Evolutionary conservation across 148 eudicot genomes (phyloP).

Genomic region (Pharnaceum exiguum): DNA sequence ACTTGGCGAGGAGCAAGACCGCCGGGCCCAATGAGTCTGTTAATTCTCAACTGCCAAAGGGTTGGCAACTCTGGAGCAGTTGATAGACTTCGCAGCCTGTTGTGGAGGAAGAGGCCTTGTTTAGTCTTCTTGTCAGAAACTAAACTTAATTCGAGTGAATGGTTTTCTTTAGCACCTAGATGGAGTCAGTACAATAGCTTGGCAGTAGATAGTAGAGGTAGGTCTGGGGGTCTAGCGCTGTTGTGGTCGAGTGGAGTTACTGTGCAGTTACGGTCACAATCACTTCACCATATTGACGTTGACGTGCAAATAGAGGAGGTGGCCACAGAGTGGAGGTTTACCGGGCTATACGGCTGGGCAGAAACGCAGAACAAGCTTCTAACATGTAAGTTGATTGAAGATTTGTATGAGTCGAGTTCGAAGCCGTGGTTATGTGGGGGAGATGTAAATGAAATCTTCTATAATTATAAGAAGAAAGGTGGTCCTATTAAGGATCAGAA

Average conservation of each 20-base stretch:
- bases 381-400: background rate
- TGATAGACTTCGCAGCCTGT: background rate
- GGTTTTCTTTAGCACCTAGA: background rate
- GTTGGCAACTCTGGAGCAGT: background rate
- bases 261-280: background rate
- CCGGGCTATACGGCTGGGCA: background rate
- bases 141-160: background rate
- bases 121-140: background rate
- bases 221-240: background rate
- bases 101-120: background rate
- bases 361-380: background rate
- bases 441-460: background rate
- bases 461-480: background rate
- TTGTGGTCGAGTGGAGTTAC: background rate
- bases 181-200: background rate
- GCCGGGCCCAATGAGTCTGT: background rate
- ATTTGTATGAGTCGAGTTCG: no score
- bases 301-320: background rate
- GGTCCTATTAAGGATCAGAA: background rate
- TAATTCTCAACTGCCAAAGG: background rate
- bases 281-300: background rate
- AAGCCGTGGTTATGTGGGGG: background rate
- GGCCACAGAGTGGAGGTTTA: background rate
- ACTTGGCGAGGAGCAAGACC: background rate
- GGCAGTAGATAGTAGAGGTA: background rate